Percentiles rank a stretch among this genome's conserved stretches.
phyloP scores from a whole-genome alignment of 352 stramenopile species.

The Phytophthora syringae region DNA sequence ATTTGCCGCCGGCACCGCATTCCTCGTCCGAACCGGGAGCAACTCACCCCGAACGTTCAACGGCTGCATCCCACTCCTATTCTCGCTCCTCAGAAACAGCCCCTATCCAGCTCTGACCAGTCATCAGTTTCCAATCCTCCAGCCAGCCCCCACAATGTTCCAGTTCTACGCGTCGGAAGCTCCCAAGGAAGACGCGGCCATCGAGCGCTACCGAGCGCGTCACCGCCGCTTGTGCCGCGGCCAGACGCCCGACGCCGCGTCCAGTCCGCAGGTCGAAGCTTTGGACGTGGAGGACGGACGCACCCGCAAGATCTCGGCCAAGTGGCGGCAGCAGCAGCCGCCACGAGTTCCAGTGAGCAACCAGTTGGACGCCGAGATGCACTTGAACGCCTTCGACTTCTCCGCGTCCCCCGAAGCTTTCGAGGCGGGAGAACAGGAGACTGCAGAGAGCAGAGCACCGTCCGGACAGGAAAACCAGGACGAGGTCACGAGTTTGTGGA shows the following conservation, averaged over 20 bases:
- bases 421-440: slow-evolving; percentile 17
- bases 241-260: slow-evolving; percentile 16
- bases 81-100: slow-evolving; percentile 1
- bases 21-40: too few relatives aligned
- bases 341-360: slow-evolving; percentile 28
- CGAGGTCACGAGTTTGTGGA: slow-evolving; percentile 59
- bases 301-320: slow-evolving; percentile 46
- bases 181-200: slow-evolving; percentile 33
- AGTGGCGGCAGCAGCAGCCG: slow-evolving; percentile 37
- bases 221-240: slow-evolving; percentile 42
- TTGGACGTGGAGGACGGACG: slow-evolving; percentile 43
- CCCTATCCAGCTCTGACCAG: too few relatives aligned
- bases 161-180: slow-evolving; percentile 27
- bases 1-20: too few relatives aligned
- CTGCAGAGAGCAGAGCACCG: slow-evolving; percentile 10
- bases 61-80: too few relatives aligned
- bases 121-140: slow-evolving; percentile 15
- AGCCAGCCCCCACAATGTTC: slow-evolving; percentile 27
- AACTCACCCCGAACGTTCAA: too few relatives aligned
- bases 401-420: slow-evolving; percentile 50
- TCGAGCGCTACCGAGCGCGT: slow-evolving; percentile 51
- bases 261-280: slow-evolving; percentile 24
- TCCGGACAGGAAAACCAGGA: slow-evolving; percentile 20
- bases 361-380: slow-evolving; percentile 30
- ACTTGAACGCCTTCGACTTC: slow-evolving; percentile 63